Evolutionary conservation across 352 stramenopile species (phyloP), one percentile per base, ranked within the genome.

Genomic region (Pythium chondricola): DNA sequence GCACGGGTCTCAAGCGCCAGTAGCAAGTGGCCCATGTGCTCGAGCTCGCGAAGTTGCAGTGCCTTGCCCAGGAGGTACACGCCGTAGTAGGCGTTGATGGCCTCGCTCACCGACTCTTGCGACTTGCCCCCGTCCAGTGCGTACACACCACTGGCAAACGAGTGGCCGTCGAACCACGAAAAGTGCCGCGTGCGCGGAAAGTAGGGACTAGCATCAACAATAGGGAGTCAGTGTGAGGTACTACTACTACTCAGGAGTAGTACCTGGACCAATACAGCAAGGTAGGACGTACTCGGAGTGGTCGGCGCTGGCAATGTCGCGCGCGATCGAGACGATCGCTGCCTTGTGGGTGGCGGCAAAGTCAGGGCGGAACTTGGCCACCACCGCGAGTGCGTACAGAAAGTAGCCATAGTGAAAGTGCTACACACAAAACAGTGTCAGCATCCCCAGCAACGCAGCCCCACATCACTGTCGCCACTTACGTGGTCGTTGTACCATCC

Each of bases 321-420:
- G 82, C 17, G 72, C 67, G 57, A 93, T 83, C 6, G 79, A 67
- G 31, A 91, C 61, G 36, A 93, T 84, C 47, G 70, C 73, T 6
- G 73, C 68, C 44, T 88, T 86, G 67, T 95, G 82, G 14, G 61
- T 80, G 39, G 60, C 48, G 13, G 62, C 74, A 37, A 95, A 96
- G 6, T 41, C 56, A 1, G 86, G 82, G 14, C 76, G 75, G 64
- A 74, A 94, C 59, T 88, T 83, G 24, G 64, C 68, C 14, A 96
- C 55, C 7, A 97, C 72, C n/a, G 71, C 84, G 25, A 88, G 66
- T 20, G 87, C 71, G 58, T 93, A 95, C 42, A 95, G 59, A 31
- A 97, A 79, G 56, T 98, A 98, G 43, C 93, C 95, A 54, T 98
- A 98, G 63, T 98, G 94, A 60, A 98, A 98, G 69, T 98, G 95